phyloP scores from a whole-genome alignment of 306 rosid species.

The Rubus idaeus region DNA sequence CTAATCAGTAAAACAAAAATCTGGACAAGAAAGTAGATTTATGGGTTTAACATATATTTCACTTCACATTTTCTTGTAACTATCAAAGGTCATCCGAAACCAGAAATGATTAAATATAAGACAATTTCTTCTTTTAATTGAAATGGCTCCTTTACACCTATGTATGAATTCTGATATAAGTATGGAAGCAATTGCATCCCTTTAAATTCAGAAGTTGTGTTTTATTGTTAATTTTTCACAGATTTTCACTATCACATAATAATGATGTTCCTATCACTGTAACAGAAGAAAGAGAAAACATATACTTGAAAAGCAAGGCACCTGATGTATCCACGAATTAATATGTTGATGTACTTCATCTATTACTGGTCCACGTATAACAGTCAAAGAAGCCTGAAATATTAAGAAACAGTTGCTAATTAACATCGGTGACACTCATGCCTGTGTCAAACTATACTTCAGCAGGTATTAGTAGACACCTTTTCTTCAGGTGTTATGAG shows the following conservation, averaged over 20 bases:
- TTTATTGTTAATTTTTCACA: background rate
- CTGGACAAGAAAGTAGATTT: background rate
- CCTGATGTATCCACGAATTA: slow-evolving; percentile 57
- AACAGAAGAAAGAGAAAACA: slow-evolving; percentile 18
- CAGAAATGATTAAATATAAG: background rate
- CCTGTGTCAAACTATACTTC: slow-evolving; percentile 1
- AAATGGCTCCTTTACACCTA: background rate
- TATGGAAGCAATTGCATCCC: background rate
- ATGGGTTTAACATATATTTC: slow-evolving; percentile 1
- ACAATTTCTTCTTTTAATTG: background rate
- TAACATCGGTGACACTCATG: background rate
- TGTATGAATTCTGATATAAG: background rate
- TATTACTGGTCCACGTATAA: slow-evolving; percentile 45
- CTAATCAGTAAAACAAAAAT: background rate
- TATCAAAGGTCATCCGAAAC: background rate
- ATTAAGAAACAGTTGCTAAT: slow-evolving; percentile 13
- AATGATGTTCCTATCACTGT: background rate
- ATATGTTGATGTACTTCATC: slow-evolving; percentile 60
- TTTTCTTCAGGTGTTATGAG: slow-evolving; percentile 39
- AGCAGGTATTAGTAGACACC: slow-evolving; percentile 28
- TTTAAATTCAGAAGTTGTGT: background rate
- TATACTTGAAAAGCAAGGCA: slow-evolving; percentile 25
- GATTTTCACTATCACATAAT: slow-evolving; percentile 14
- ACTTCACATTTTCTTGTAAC: background rate
- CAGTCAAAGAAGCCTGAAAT: slow-evolving; percentile 44